Evolutionary conservation across 2,329 filamentous ascomycete genomes (phyloP), one percentile per base, ranked within the genome.

Genomic region (Cytospora piceae): DNA sequence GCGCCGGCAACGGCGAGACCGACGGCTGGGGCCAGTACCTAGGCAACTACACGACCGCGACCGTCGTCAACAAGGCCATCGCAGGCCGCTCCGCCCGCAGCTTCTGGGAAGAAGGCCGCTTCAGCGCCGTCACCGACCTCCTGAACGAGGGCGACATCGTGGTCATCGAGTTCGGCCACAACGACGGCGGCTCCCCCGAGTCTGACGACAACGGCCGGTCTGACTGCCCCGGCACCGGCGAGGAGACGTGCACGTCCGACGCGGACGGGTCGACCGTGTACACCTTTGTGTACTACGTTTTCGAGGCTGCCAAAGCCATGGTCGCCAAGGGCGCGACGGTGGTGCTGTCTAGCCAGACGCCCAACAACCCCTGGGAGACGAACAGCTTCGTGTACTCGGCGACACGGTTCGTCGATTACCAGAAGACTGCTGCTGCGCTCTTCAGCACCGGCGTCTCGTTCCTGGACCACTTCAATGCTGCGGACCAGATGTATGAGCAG

Each of bases 131-230:
- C 64, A 80, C 82, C 65, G 73, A 77, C 46, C 69, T 78, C 2
- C 76, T 89, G 17, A 68, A 81, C 70, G 64, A 79, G 4, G 85
- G 84, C 66, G 88, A 90, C 77, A 86, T 85, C 71, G 87, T 90
- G 12, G 79, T 90, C 64, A 89, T 91, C 66, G 87, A 90, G 71
- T 90, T 91, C 72, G 88, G 89, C 0, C 88, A 91, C 79, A 91
- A 91, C 74, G 89, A 91, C 72, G 88, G 87, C 53, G 86, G 87
- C 7, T 81, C 81, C 2, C 79, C 86, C 3, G 71, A 70, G 61
- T 73, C 74, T 9, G 78, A 73, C 15, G 87, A 90, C 75, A 90
- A 90, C 71, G 86, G 85, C 4, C 82, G 87, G 31, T 82, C 81
- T 17, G 85, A 84, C 69, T 90, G 88, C 69, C 75, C 73, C 0